Base-by-base conservation (phyloP, 2,329 filamentous ascomycete genomes). In the Ramichloridium luteum region DNA sequence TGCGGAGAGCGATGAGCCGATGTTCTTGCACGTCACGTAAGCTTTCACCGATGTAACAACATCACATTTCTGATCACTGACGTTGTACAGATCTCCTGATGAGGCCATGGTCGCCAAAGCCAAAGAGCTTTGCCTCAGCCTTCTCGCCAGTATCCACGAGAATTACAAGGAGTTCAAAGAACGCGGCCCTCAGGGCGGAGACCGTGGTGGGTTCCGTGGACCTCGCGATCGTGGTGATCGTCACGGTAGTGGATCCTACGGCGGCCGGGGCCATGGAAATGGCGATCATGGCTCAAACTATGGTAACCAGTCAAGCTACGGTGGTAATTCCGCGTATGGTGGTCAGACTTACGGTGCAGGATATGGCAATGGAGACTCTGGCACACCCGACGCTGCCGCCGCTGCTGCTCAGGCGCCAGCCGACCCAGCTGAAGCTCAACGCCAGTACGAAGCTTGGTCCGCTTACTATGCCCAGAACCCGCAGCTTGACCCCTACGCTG, bases 1-100 rank as follows among this genome's bases (percentile, higher is more conserved):
- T 42, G 72, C 67, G 25, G 90, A 98, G 59, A 93, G 84, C 44
- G 88, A 98, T 28, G 88, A 96, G 54, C 74, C 84, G 2, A 96
- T 98, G 85, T 96, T 85, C 53, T 69, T 98, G 27, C 86, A 96
- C 57, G 86, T 96, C 44, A 82, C 90, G 80, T 92, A 69, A 56
- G 80, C 69, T 16, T 39, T 10, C 11, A 13, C 12, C 6, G 15
- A 14, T 13, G 4, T 13, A 10, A 14, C 5, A n/a, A 29, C 11
- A 27, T 27, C 37, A 23, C n/a, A n/a, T n/a, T n/a, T n/a, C n/a
- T n/a, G n/a, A n/a, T 37, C 35, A 32, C 34, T 30, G 30, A 30
- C 25, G 27, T 26, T 14, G 13, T 35, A 17, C 43, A 93, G 84
- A 40, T 88, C 86, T 4, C 90, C 90, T 5, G 84, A 94, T 53